Percentiles rank a stretch among this genome's conserved stretches.
Conservation (phyloP, 441 rosid species). For the Euphorbia celastroides region DNA sequence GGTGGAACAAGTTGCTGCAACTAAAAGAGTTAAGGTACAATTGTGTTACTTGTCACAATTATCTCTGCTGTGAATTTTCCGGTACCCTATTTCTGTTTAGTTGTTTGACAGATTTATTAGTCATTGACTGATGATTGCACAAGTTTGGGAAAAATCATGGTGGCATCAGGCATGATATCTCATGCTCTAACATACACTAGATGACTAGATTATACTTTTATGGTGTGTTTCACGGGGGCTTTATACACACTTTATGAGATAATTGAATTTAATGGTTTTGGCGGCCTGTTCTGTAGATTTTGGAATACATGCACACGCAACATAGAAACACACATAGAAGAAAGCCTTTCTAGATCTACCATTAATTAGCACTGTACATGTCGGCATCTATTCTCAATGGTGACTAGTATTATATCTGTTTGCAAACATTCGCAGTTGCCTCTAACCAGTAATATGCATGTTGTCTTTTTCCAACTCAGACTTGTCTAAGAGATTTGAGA, state of each 20-base stretch:
- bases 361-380: background rate
- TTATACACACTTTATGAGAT: background rate
- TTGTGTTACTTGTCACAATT: background rate
- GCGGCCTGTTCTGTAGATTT: background rate
- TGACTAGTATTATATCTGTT: background rate
- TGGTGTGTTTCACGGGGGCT: background rate
- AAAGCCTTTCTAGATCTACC: background rate
- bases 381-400: background rate
- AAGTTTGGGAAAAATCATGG: too few relatives aligned
- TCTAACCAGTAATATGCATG: background rate
- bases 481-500: slow-evolving; percentile 62
- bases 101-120: background rate
- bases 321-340: background rate
- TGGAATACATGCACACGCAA: background rate
- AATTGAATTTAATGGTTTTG: background rate
- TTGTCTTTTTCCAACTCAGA: slow-evolving; percentile 34
- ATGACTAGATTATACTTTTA: background rate
- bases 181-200: background rate
- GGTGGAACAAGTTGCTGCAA: slow-evolving; percentile 71
- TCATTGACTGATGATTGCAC: background rate
- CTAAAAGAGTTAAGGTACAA: slow-evolving; percentile 77
- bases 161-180: too few relatives aligned
- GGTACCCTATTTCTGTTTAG: background rate
- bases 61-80: background rate
- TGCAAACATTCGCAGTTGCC: background rate